These are phyloP conservation scores for Simmondsia chinensis DNA, from an alignment of 148 eudicot species.

Conservation along the genomic window DNA sequence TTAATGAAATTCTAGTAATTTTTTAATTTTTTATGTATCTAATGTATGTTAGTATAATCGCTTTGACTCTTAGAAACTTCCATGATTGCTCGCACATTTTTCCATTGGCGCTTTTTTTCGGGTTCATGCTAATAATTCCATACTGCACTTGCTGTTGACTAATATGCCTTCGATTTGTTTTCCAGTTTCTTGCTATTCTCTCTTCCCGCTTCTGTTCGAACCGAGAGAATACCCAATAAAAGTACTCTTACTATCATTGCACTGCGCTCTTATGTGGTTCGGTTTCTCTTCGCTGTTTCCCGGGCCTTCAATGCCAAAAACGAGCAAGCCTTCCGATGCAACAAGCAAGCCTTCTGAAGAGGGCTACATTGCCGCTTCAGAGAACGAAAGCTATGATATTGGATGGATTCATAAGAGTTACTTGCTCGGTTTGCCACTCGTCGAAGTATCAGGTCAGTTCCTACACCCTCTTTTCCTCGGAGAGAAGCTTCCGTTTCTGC, in stretches of 20 bases:
- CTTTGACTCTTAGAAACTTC: too few species aligned
- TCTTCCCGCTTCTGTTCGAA: conserved; percentile 90
- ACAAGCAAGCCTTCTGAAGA: conserved; percentile 7
- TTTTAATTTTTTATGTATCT: too few species aligned
- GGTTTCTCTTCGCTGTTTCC: conserved; percentile 57
- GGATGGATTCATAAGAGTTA: conserved; percentile 57
- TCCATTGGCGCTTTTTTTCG: too few species aligned
- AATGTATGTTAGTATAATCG: too few species aligned
- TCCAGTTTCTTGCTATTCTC: conserved; percentile 88
- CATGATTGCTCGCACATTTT: too few species aligned
- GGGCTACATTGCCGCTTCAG: conserved; percentile 1
- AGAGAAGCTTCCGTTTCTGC: conserved; percentile 62
- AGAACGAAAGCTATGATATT: conserved; percentile 17
- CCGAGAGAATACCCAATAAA: conserved; percentile 88
- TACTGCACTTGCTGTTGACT: not conserved
- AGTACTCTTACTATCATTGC: conserved; percentile 48
- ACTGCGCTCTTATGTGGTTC: conserved; percentile 44
- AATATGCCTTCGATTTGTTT: not conserved
- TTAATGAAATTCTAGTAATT: too few species aligned
- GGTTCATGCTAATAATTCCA: too few species aligned
- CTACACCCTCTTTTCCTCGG: conserved; percentile 58
- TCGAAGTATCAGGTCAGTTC: conserved; percentile 80
- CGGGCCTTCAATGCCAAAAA: conserved; percentile 4
- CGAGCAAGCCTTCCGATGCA: conserved; percentile 13
- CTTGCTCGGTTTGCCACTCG: conserved; percentile 52